Percentiles rank a stretch among this genome's conserved stretches.
These are phyloP conservation scores for Leishmania turanica DNA, from an alignment of 208 protist species.

Conservation along the genomic window DNA sequence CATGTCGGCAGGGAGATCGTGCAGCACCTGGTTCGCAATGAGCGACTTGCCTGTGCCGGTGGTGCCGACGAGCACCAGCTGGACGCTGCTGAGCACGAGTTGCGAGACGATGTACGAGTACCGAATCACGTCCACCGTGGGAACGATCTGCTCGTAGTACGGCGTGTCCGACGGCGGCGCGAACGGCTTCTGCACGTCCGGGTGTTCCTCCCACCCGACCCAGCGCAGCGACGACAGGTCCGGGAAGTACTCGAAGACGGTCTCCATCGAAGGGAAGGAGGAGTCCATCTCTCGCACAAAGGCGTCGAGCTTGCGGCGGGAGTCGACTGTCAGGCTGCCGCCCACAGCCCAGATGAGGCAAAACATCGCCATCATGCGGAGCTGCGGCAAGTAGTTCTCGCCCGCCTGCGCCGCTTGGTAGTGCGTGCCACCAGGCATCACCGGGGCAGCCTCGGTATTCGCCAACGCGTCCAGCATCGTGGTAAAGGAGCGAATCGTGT, in stretches of 20 bases:
- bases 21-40: slow-evolving; percentile 89
- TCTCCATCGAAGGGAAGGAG: slow-evolving; percentile 95
- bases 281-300: slow-evolving; percentile 96
- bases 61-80: slow-evolving; percentile 95
- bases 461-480: slow-evolving; percentile 96
- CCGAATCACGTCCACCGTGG: slow-evolving; percentile 97
- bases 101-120: slow-evolving; percentile 95
- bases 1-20: slow-evolving; percentile 69
- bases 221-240: slow-evolving; percentile 91
- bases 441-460: slow-evolving; percentile 75
- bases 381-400: slow-evolving; percentile 91
- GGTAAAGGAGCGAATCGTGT: slow-evolving; percentile 93
- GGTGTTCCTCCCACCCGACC: slow-evolving; percentile 95
- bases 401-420: slow-evolving; percentile 85
- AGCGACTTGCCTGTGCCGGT: slow-evolving; percentile 98
- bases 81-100: slow-evolving; percentile 84
- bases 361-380: slow-evolving; percentile 96
- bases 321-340: slow-evolving; percentile 90
- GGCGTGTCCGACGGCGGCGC: slow-evolving; percentile 83
- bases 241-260: slow-evolving; percentile 98
- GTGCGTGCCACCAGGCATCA: slow-evolving; percentile 52
- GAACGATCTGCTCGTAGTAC: slow-evolving; percentile 96
- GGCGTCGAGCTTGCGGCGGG: slow-evolving; percentile 93
- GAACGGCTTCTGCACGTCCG: slow-evolving; percentile 85
- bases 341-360: slow-evolving; percentile 96